phyloP scores from a whole-genome alignment of 208 protist genomes.

The Trypanosoma lewisi region DNA sequence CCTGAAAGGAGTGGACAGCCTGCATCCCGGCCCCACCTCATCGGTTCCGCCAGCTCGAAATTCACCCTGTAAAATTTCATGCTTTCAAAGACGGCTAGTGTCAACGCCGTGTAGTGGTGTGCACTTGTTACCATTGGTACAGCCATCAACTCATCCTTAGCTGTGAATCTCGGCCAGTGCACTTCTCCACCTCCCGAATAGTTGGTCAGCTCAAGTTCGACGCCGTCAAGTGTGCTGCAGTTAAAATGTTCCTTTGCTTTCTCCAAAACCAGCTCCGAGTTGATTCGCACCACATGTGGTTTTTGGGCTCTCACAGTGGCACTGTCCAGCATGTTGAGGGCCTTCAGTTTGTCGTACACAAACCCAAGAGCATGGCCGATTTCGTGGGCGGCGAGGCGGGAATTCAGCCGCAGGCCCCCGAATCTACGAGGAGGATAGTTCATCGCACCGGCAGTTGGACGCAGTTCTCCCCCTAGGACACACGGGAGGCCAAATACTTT shows the following conservation, averaged over 20 bases:
- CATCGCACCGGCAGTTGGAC: too few species aligned
- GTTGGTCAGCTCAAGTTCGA: background rate
- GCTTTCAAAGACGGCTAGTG: background rate
- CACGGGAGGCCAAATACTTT: too few species aligned
- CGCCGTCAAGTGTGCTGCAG: background rate
- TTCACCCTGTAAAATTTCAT: slow-evolving; percentile 8
- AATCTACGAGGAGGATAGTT: too few species aligned
- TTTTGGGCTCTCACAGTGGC: too few species aligned
- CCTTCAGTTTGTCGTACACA: background rate
- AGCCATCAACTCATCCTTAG: background rate
- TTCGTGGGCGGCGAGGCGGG: background rate
- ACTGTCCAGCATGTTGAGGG: background rate
- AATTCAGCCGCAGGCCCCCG: too few species aligned
- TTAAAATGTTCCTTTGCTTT: background rate
- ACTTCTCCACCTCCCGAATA: background rate
- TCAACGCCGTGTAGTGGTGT: background rate
- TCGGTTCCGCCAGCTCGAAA: background rate
- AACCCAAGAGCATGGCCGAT: background rate
- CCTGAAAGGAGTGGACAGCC: background rate
- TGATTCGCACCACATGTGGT: too few species aligned
- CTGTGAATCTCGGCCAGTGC: background rate
- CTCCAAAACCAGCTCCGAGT: too few species aligned
- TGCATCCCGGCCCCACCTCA: background rate
- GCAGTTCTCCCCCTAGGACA: too few species aligned
- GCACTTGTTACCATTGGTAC: background rate